A percentile compares a stretch with the other conserved stretches of the same genome.
phyloP scores from a whole-genome alignment of 768 basidiomycete genomes.

The Tulasnella sp. region DNA sequence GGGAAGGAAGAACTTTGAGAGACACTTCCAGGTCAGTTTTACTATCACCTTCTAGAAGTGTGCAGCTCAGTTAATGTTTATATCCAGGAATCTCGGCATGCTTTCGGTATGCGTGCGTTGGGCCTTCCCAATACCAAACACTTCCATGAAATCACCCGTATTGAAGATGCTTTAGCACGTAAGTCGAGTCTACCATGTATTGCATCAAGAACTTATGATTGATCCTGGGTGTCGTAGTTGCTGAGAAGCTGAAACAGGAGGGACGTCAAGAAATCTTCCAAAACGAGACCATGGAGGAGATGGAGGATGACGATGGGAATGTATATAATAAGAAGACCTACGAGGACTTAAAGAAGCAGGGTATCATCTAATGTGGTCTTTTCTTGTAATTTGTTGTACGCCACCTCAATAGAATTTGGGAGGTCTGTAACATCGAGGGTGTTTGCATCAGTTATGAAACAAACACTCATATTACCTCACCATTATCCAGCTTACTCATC shows the following conservation, averaged over 20 bases:
- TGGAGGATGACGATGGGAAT: slow-evolving; percentile 97
- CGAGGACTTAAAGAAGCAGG: slow-evolving; percentile 92
- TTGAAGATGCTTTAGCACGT: slow-evolving; percentile 92
- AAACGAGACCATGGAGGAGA: slow-evolving; percentile 92
- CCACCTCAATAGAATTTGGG: not conserved
- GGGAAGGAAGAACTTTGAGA: slow-evolving; percentile 96
- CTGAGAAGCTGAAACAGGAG: slow-evolving; percentile 93
- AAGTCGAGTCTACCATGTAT: slow-evolving; percentile 27
- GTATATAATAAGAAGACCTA: slow-evolving; percentile 98
- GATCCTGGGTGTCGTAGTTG: slow-evolving; percentile 40
- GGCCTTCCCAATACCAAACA: slow-evolving; percentile 97
- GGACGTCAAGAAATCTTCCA: slow-evolving; percentile 89
- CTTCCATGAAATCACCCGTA: slow-evolving; percentile 96
- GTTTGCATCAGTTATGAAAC: too few relatives aligned
- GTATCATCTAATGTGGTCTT: slow-evolving; percentile 39
- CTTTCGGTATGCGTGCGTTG: slow-evolving; percentile 95
- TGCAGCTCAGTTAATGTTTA: slow-evolving; percentile 9
- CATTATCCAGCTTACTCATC: too few relatives aligned
- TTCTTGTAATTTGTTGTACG: not conserved
- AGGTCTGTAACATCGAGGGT: too few relatives aligned
- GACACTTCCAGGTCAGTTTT: slow-evolving; percentile 70
- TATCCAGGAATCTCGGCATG: slow-evolving; percentile 77
- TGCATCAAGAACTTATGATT: too few relatives aligned
- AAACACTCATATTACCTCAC: too few relatives aligned
- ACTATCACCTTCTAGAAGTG: not conserved